These are phyloP conservation scores for Alternaria sp. DNA, from an alignment of 2,329 filamentous ascomycete genomes.

Conservation along the genomic window DNA sequence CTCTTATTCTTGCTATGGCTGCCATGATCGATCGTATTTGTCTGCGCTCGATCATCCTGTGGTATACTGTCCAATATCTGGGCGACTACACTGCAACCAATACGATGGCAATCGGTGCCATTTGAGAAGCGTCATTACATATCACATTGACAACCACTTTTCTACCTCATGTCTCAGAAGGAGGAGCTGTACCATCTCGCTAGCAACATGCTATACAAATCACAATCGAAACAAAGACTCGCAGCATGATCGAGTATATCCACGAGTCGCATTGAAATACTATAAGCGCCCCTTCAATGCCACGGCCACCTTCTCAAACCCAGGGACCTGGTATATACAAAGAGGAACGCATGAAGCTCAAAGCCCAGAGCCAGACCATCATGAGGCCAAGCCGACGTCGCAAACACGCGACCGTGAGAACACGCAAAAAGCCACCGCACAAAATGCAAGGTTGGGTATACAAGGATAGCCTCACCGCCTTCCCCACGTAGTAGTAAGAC, in stretches of 20 bases:
- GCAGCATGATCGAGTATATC: not conserved
- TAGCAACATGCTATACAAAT: not conserved
- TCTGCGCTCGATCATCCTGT: not conserved
- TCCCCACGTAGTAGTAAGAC: constrained; percentile 26
- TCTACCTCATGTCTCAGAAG: not conserved
- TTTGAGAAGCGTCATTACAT: not conserved
- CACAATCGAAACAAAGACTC: constrained; percentile 3
- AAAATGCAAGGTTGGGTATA: constrained; percentile 48
- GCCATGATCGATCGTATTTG: not conserved
- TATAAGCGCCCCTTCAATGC: constrained; percentile 8
- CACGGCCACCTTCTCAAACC: not conserved
- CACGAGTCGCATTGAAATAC: constrained; percentile 14
- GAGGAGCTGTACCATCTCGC: not conserved
- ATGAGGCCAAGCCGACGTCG: constrained; percentile 11
- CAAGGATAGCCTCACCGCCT: constrained; percentile 39
- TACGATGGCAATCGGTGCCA: not conserved
- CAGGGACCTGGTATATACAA: constrained; percentile 33
- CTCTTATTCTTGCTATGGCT: not conserved
- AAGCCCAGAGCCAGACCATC: constrained; percentile 4
- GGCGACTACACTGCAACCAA: not conserved
- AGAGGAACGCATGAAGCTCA: constrained; percentile 25
- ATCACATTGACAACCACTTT: not conserved
- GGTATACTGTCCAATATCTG: not conserved
- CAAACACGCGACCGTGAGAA: constrained; percentile 1
- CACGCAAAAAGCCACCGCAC: constrained; percentile 16